Evolutionary conservation across 148 eudicot genomes (phyloP).

Genomic region (Diospyros lotus): DNA sequence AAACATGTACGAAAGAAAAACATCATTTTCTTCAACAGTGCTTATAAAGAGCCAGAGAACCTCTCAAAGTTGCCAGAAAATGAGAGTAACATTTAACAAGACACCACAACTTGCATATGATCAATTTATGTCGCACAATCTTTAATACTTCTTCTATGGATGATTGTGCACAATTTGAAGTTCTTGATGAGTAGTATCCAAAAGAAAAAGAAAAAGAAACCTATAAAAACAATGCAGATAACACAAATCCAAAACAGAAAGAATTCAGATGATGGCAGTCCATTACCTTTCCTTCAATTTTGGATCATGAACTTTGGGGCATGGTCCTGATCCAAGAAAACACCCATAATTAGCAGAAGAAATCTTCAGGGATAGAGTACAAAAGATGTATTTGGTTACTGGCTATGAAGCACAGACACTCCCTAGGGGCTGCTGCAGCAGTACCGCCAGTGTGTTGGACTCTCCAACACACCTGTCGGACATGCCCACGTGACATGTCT

Average conservation of each 20-base stretch:
- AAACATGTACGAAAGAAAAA: neutral
- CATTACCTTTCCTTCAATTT: conserved; percentile 93
- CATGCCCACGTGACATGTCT: no score
- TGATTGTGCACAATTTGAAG: neutral
- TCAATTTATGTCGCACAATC: neutral
- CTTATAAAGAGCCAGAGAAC: neutral
- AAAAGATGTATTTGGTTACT: no score
- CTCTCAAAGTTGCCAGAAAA: neutral
- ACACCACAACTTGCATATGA: neutral
- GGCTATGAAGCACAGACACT: no score
- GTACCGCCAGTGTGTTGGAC: no score
- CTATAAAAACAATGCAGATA: neutral
- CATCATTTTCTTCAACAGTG: neutral
- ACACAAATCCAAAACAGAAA: neutral
- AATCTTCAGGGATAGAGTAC: neutral
- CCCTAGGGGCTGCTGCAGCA: no score
- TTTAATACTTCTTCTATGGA: neutral
- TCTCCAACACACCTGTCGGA: no score
- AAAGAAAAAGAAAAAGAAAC: neutral
- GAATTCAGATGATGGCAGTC: neutral
- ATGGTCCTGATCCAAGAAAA: conserved; percentile 51
- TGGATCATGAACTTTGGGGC: conserved; percentile 85
- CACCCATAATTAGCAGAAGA: conserved; percentile 2
- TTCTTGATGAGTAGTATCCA: neutral
- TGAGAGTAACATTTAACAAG: neutral